Evolutionary conservation across 1,139 yeast genomes (phyloP).

Genomic region (Geotrichum phurueaensis): DNA sequence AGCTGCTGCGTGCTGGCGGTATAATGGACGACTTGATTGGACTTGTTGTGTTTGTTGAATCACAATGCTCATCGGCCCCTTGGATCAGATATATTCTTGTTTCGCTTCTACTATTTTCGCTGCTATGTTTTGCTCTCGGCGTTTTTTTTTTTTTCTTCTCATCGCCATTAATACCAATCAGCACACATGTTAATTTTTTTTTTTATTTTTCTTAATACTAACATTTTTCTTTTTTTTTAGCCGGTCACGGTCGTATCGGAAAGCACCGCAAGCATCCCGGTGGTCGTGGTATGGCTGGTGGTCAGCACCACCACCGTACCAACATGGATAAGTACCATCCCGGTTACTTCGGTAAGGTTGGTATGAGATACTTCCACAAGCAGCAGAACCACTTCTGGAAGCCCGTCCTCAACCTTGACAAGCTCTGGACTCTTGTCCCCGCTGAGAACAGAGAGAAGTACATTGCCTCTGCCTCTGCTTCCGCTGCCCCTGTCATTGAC

Average conservation of each 20-base stretch:
- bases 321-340: slow-evolving; percentile 99
- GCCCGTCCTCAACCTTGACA: slow-evolving; percentile 97
- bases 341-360: slow-evolving; percentile 99
- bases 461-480: slow-evolving; percentile 75
- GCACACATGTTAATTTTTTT: neutral
- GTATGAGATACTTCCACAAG: slow-evolving; percentile 99
- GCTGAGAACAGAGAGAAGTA: slow-evolving; percentile 93
- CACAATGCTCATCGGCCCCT: neutral
- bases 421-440: slow-evolving; percentile 96
- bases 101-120: neutral
- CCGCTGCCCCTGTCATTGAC: slow-evolving; percentile 98
- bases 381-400: slow-evolving; percentile 95
- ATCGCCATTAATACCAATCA: neutral
- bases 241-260: slow-evolving; percentile 99
- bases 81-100: neutral
- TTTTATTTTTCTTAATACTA: slow-evolving; percentile 13
- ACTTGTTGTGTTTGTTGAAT: neutral
- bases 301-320: slow-evolving; percentile 99
- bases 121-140: too few species aligned
- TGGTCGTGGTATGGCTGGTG: slow-evolving; percentile 99
- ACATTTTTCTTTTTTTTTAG: slow-evolving; percentile 44
- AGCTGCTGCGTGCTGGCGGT: too few species aligned
- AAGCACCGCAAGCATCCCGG: slow-evolving; percentile 99
- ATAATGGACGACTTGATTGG: neutral
- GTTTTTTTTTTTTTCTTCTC: neutral